Evolutionary conservation across 2,329 filamentous ascomycete genomes (phyloP).

Genomic region (Beauveria caledonica): DNA sequence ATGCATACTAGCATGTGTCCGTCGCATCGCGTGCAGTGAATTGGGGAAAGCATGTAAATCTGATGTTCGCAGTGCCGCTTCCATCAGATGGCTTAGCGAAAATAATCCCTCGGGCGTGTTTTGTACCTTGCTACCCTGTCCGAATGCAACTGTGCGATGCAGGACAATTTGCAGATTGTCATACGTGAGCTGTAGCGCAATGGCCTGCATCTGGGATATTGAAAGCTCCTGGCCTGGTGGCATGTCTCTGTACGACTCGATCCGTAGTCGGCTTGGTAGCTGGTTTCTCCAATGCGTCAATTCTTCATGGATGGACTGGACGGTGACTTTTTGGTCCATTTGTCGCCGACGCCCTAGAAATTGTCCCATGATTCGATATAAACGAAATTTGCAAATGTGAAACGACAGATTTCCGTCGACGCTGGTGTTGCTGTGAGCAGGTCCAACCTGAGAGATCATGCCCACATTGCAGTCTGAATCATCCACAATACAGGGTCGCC

Average conservation of each 20-base stretch:
- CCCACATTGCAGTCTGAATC: constrained; percentile 8
- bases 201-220: constrained; percentile 5
- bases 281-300: constrained; percentile 1
- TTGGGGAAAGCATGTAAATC: constrained; percentile 1
- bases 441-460: neutral
- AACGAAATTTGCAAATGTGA: constrained; percentile 7
- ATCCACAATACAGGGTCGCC: constrained; percentile 9
- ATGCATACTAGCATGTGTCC: constrained; percentile 10
- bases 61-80: constrained; percentile 3
- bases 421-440: neutral
- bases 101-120: neutral
- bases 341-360: constrained; percentile 7
- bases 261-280: constrained; percentile 1
- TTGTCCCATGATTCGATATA: constrained; percentile 10
- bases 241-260: neutral
- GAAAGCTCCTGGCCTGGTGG: neutral
- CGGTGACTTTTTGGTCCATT: neutral
- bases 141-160: constrained; percentile 3
- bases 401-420: neutral
- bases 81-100: constrained; percentile 1
- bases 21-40: neutral
- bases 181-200: constrained; percentile 8
- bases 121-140: neutral
- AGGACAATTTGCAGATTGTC: constrained; percentile 11
- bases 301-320: neutral